Percentiles rank a stretch among this genome's conserved stretches.
Evolutionary conservation across 1,284 basidiomycete genomes (phyloP).

Genomic region (Lentinula novae-zelandiae): DNA sequence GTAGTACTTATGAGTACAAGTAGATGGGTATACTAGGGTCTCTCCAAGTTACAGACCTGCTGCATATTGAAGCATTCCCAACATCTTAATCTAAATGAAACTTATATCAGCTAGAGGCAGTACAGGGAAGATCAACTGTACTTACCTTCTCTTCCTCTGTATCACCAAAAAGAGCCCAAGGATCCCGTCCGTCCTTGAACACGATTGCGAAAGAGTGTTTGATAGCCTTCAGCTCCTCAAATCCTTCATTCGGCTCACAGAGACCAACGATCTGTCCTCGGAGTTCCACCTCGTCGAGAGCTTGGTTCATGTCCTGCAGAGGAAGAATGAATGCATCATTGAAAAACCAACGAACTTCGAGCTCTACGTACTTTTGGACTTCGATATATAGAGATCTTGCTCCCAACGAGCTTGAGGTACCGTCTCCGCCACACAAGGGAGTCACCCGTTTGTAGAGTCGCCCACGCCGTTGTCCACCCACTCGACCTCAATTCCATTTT

Average conservation of each 20-base stretch:
- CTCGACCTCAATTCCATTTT: constrained; percentile 33
- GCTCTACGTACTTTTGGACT: constrained; percentile 43
- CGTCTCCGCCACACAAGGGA: constrained; percentile 63
- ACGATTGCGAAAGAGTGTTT: constrained; percentile 68
- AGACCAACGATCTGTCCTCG: constrained; percentile 42
- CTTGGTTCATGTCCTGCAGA: constrained; percentile 43
- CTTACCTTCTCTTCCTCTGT: constrained; percentile 64
- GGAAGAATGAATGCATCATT: neutral
- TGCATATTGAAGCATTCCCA: constrained; percentile 39
- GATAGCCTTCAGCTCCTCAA: constrained; percentile 68
- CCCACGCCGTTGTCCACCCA: constrained; percentile 54
- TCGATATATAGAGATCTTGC: constrained; percentile 48
- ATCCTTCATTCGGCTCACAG: constrained; percentile 69
- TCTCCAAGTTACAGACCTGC: constrained; percentile 30
- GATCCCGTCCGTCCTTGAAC: constrained; percentile 43
- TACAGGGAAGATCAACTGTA: neutral
- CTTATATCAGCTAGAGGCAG: neutral
- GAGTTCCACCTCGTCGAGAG: constrained; percentile 48
- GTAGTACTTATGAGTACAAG: neutral
- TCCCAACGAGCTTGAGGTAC: constrained; percentile 56
- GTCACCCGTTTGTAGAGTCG: constrained; percentile 59
- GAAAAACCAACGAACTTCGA: neutral
- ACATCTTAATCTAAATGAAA: constrained; percentile 32
- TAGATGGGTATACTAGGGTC: neutral
- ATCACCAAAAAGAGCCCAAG: constrained; percentile 65